Evolutionary conservation across 2,329 filamentous ascomycete genomes (phyloP), one percentile per base, ranked within the genome.

Genomic region (Dactylellina haptotyla): DNA sequence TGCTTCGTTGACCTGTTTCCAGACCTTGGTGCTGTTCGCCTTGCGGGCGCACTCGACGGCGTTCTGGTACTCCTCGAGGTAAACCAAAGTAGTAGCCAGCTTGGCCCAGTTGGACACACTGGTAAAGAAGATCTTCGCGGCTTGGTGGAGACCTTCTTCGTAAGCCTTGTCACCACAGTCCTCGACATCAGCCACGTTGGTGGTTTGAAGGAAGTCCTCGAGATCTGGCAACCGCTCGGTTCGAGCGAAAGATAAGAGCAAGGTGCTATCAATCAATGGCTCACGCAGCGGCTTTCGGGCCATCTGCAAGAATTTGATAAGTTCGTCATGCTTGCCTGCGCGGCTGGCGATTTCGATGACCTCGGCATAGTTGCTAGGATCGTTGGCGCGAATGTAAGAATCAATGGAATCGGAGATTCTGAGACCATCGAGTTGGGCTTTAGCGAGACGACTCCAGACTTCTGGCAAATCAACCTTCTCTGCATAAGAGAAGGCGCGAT

Each of bases 101-200:
- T 99, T 99, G 64, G 94, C 94, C 95, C 95, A 99, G 87, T 99
- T 99, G 62, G 95, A 99, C 80, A 99, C 96, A 84, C 92, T 98
- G 64, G 88, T 92, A 84, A 89, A 99, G 87, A 98, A 99, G 80
- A 99, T 98, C 87, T 99, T 99, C 76, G 95, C 92, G 45, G 95
- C 95, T 84, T 98, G 90, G 79, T 95, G 94, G 79, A 92, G 89
- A 73, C 94, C 94, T 83, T 99, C 95, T 75, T 89, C 90, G 77
- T 97, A 98, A 20, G 95, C 94, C 85, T 97, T 97, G 86, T 99
- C 95, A 84, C 95, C 95, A 71, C 93, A 98, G 78, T 95, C 91
- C 81, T 99, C 95, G 61, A 98, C 87, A 81, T 99, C 93, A 59
- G 95, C 94, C 75, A 98, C 95, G 77, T 99, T 99, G 63, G 92